A percentile compares a stretch with the other conserved stretches of the same genome.
These are phyloP conservation scores for Candida germanica DNA, from an alignment of 805 yeast species.

Conservation along the genomic window DNA sequence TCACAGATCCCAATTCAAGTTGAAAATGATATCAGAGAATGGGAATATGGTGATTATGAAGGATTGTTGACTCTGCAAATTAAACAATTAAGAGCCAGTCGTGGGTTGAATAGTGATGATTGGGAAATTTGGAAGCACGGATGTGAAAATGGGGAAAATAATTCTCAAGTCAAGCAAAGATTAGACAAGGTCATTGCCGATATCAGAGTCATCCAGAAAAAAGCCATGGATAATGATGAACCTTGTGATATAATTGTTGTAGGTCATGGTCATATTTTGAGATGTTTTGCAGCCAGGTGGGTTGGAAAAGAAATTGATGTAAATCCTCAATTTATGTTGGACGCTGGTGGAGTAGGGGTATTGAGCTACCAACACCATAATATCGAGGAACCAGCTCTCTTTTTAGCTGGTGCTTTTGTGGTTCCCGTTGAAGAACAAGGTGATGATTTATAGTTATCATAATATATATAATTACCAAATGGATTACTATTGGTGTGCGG, in stretches of 20 bases:
- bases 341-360: slow-evolving; percentile 95
- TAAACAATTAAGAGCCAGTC: slow-evolving; percentile 47
- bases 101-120: slow-evolving; percentile 25
- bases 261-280: slow-evolving; percentile 91
- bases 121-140: slow-evolving; percentile 94
- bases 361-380: slow-evolving; percentile 84
- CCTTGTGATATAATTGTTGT: slow-evolving; percentile 76
- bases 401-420: slow-evolving; percentile 77
- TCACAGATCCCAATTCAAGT: slow-evolving; percentile 42
- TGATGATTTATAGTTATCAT: slow-evolving; percentile 12
- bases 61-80: slow-evolving; percentile 74
- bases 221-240: slow-evolving; percentile 47
- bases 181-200: slow-evolving; percentile 67
- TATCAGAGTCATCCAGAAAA: slow-evolving; percentile 57
- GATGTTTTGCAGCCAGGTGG: slow-evolving; percentile 92
- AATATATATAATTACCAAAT: too few species aligned
- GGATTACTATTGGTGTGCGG: neutral
- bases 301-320: slow-evolving; percentile 51
- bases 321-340: slow-evolving; percentile 81
- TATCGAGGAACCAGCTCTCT: slow-evolving; percentile 82
- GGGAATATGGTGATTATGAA: slow-evolving; percentile 97
- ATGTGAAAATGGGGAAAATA: slow-evolving; percentile 84
- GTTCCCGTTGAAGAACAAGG: slow-evolving; percentile 63
- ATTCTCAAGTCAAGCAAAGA: slow-evolving; percentile 63
- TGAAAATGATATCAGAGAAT: slow-evolving; percentile 78